Base-by-base conservation (phyloP, 2,329 filamentous ascomycete genomes). In the Hawksworthiomyces lignivorus region DNA sequence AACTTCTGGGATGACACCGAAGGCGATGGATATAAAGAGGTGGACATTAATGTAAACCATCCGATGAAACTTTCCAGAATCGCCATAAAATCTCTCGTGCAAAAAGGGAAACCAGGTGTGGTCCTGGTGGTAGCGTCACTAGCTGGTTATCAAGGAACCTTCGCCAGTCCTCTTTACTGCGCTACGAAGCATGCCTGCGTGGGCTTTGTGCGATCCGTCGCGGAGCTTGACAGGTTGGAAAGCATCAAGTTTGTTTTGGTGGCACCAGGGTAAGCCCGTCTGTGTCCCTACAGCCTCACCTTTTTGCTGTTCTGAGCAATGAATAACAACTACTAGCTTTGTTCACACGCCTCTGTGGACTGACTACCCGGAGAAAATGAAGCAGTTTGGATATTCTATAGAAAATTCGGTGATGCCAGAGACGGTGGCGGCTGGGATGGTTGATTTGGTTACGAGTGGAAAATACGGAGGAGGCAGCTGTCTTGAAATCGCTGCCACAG, bases 51-150 rank as follows among this genome's bases (percentile, higher is more conserved):
- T 46, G 45, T 57, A 15, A 54, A 55, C 34, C 62, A 65, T 45
- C 60, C 61, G 4, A 54, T 63, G 21, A 64, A 65, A 43, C 51
- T 65, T n/a, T 56, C 62, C 0, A 50, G 62, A 3, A 60, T 65
- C 22, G 61, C 58, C 7, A 60, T 64, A 37, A 48, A 55, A 2
- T 50, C 48, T 12, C 48, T 56, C n/a, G 45, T 61, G 2, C 36
- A 46, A 2, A 50, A 50, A 3, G 52, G 59, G 20, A 63, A 63
- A 47, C 58, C 56, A 34, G 59, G 59, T 17, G 59, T 63, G 2
- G 52, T 64, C 18, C 34, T 62, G 8, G 50, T 61, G 18, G 48
- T 61, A 2, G 49, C 60, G 1, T 59, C 55, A 9, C 36, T 58
- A 0, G 60, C 61, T 1, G 63, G 62, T 2, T 51, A 59, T 18